A percentile compares a stretch with the other conserved stretches of the same genome.
Conservation (phyloP, 495 filamentous ascomycete species). For the Echria macrotheca region DNA sequence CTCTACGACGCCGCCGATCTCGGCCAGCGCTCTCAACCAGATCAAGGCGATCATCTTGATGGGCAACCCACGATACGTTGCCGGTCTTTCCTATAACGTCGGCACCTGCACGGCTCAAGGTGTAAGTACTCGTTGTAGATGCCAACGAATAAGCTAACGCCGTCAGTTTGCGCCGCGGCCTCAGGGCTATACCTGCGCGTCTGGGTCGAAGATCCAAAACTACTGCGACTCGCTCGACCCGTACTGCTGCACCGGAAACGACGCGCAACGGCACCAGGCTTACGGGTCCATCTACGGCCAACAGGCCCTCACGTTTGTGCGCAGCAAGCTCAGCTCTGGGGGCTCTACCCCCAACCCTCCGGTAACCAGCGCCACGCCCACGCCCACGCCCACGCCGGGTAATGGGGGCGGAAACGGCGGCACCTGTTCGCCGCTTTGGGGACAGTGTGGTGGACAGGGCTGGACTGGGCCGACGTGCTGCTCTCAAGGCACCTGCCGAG, state of each 20-base stretch:
- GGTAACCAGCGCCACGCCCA: not conserved
- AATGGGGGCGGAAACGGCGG: conserved; percentile 14
- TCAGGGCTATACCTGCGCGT: conserved; percentile 49
- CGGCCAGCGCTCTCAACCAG: conserved; percentile 6
- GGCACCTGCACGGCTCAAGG: conserved; percentile 52
- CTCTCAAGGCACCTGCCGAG: conserved; percentile 24
- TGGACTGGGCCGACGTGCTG: conserved; percentile 28
- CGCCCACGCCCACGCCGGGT: not conserved
- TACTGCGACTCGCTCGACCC: conserved; percentile 62
- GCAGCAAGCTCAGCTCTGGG: not conserved
- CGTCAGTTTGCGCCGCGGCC: conserved; percentile 55
- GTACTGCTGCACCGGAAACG: conserved; percentile 61
- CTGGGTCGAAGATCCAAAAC: conserved; percentile 47
- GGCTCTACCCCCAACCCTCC: not conserved
- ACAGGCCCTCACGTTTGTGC: conserved; percentile 33
- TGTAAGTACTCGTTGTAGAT: conserved; percentile 38
- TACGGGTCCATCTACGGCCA: conserved; percentile 49
- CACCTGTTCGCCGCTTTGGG: conserved; percentile 22
- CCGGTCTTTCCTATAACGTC: conserved; percentile 54
- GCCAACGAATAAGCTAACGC: too few species aligned
- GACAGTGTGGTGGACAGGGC: conserved; percentile 30
- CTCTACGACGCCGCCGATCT: conserved; percentile 3
- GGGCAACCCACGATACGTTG: conserved; percentile 53
- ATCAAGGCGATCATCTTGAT: conserved; percentile 58
- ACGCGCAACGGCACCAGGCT: conserved; percentile 53